Conservation (phyloP, 1,139 yeast genomes). For the Komagataea norvegica region DNA sequence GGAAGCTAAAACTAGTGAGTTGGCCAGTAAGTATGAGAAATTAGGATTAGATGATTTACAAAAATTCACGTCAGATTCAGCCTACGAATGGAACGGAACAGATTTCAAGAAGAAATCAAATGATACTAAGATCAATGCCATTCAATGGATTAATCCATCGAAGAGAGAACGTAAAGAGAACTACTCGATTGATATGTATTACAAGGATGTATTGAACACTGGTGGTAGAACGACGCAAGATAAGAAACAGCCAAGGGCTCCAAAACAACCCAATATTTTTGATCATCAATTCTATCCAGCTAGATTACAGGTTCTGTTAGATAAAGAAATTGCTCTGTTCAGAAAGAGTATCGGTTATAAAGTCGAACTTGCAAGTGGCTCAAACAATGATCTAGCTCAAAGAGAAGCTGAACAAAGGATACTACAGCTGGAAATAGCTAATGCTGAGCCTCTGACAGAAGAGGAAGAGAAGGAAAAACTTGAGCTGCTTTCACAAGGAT, state of each 20-base stretch:
- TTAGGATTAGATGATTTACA: conserved; percentile 74
- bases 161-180: conserved; percentile 77
- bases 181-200: conserved; percentile 73
- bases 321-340: conserved; percentile 59
- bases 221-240: conserved; percentile 47
- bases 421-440: conserved; percentile 58
- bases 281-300: conserved; percentile 74
- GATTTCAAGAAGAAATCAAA: conserved; percentile 64
- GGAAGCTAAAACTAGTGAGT: conserved; percentile 56
- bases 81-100: conserved; percentile 81
- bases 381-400: conserved; percentile 33
- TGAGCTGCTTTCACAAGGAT: conserved; percentile 53
- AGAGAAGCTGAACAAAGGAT: conserved; percentile 51
- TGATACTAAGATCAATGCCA: conserved; percentile 31
- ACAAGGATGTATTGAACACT: conserved; percentile 69
- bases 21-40: conserved; percentile 59
- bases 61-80: conserved; percentile 62
- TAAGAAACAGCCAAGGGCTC: conserved; percentile 53
- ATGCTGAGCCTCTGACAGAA: conserved; percentile 61
- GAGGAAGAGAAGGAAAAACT: conserved; percentile 59
- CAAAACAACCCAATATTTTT: conserved; percentile 61
- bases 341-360: conserved; percentile 47
- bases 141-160: conserved; percentile 68
- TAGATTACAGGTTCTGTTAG: conserved; percentile 56
- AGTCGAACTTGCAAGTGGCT: conserved; percentile 42